phyloP scores from a whole-genome alignment of 1,284 basidiomycete genomes.

The Volvariella surrecta region DNA sequence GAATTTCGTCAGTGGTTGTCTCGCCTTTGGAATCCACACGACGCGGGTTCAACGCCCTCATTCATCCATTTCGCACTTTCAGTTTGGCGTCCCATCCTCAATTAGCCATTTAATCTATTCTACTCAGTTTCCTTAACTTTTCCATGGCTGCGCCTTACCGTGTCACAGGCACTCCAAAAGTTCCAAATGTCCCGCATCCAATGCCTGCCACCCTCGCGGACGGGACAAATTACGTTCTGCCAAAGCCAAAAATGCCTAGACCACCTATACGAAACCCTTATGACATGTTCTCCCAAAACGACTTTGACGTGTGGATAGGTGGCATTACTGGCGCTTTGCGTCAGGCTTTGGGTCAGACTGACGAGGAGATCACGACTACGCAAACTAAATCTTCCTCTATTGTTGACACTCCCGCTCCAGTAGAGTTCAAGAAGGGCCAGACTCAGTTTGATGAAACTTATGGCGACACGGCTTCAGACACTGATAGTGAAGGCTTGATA shows the following conservation, averaged over 20 bases:
- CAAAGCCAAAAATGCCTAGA: constrained; percentile 12
- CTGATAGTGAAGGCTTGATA: constrained; percentile 20
- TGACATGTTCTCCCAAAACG: constrained; percentile 55
- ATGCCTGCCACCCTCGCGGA: constrained; percentile 14
- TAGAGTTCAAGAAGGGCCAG: constrained; percentile 11
- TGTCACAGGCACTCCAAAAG: constrained; percentile 11
- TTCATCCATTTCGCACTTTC: no score
- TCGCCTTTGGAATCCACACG: no score
- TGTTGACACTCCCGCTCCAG: constrained; percentile 9
- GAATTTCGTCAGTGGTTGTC: no score
- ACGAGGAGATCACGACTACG: constrained; percentile 9
- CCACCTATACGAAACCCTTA: constrained; percentile 60
- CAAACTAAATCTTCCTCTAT: no score
- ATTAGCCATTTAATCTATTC: not conserved
- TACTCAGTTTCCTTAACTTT: not conserved
- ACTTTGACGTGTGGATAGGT: constrained; percentile 62
- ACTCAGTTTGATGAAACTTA: not conserved
- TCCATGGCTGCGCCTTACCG: constrained; percentile 9
- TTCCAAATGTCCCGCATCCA: constrained; percentile 18
- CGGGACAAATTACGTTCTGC: constrained; percentile 6
- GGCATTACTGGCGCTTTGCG: constrained; percentile 48
- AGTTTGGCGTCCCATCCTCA: no score
- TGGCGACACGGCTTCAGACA: constrained; percentile 21
- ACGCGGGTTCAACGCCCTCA: no score
- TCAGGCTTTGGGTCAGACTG: constrained; percentile 41